A percentile compares a stretch with the other conserved stretches of the same genome.
These are phyloP conservation scores for Geotrichum candidum DNA, from an alignment of 1,139 yeast species.

Conservation along the genomic window DNA sequence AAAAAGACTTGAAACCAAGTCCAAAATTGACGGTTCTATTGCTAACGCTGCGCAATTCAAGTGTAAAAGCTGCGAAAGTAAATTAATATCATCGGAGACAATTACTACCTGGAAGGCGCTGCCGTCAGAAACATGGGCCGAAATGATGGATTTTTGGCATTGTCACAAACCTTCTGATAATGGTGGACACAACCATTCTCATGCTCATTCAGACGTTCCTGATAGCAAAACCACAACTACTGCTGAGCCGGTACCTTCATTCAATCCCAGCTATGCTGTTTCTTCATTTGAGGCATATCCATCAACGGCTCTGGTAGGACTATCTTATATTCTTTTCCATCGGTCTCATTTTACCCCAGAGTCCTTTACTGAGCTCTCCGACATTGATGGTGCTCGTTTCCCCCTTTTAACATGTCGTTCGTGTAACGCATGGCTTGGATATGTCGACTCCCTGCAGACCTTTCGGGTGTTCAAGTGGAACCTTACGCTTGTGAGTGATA, in stretches of 20 bases:
- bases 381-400: neutral
- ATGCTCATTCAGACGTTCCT: neutral
- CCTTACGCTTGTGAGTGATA: slow-evolving; percentile 31
- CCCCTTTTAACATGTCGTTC: slow-evolving; percentile 10
- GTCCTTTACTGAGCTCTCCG: neutral
- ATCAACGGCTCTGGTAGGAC: slow-evolving; percentile 49
- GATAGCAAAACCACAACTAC: neutral
- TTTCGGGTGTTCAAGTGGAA: slow-evolving; percentile 59
- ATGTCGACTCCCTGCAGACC: slow-evolving; percentile 28
- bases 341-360: slow-evolving; percentile 12
- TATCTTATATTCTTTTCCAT: slow-evolving; percentile 49
- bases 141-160: slow-evolving; percentile 97
- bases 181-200: slow-evolving; percentile 25
- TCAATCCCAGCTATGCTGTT: slow-evolving; percentile 27
- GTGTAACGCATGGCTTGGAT: slow-evolving; percentile 39
- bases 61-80: slow-evolving; percentile 1
- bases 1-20: neutral
- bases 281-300: slow-evolving; percentile 43
- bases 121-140: slow-evolving; percentile 94
- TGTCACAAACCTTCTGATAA: slow-evolving; percentile 74
- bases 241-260: slow-evolving; percentile 14
- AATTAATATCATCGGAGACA: neutral
- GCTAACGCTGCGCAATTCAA: neutral
- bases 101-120: slow-evolving; percentile 43
- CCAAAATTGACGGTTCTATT: neutral